Evolutionary conservation across 495 filamentous ascomycete species (phyloP).

Genomic region (Acidiella bohemica): DNA sequence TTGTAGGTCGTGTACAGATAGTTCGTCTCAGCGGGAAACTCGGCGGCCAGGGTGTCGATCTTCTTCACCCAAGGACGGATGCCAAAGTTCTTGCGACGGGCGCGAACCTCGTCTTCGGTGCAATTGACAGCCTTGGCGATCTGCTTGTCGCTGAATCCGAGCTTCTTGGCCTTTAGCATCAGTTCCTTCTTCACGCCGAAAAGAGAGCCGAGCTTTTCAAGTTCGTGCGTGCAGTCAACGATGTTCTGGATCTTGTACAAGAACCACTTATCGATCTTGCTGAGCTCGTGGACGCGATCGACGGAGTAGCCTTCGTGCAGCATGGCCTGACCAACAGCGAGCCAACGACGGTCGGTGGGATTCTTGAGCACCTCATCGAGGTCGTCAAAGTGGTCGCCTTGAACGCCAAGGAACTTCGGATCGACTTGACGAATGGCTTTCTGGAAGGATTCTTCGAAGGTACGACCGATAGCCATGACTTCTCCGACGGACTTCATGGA

Average conservation of each 20-base stretch:
- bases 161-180: conserved; percentile 81
- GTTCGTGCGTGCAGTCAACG: conserved; percentile 73
- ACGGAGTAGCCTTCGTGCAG: conserved; percentile 89
- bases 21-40: conserved; percentile 96
- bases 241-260: conserved; percentile 95
- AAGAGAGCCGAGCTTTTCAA: conserved; percentile 77
- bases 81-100: conserved; percentile 69
- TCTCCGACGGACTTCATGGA: conserved; percentile 97
- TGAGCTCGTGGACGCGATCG: conserved; percentile 78
- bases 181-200: conserved; percentile 77
- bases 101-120: conserved; percentile 80
- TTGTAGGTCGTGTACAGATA: conserved; percentile 99
- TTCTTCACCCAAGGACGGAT: conserved; percentile 89
- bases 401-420: conserved; percentile 79
- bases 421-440: conserved; percentile 96
- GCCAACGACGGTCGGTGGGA: conserved; percentile 88
- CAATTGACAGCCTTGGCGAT: conserved; percentile 76
- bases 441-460: conserved; percentile 98
- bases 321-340: conserved; percentile 96
- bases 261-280: conserved; percentile 96
- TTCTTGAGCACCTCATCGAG: conserved; percentile 81
- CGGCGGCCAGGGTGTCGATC: conserved; percentile 91
- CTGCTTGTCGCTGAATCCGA: conserved; percentile 94
- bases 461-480: conserved; percentile 97
- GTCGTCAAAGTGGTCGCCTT: conserved; percentile 87